These are phyloP conservation scores for Penicillium sp. DNA, from an alignment of 2,329 filamentous ascomycete species.

Conservation along the genomic window DNA sequence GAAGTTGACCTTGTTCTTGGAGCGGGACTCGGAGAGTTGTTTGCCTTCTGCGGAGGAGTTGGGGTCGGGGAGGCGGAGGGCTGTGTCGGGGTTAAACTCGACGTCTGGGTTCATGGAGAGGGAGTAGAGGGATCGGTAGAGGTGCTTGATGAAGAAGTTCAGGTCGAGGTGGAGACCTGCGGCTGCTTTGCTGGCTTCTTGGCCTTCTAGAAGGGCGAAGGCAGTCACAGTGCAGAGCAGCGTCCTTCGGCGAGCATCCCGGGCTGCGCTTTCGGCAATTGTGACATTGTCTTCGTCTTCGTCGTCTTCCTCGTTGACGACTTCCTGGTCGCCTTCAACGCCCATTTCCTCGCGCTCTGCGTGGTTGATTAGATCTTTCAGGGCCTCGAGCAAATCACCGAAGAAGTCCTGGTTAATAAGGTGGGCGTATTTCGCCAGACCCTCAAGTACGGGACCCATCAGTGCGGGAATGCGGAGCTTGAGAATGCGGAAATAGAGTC, in stretches of 20 bases:
- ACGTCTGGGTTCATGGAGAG: conserved; percentile 81
- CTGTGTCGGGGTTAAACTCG: conserved; percentile 72
- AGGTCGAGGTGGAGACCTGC: conserved; percentile 83
- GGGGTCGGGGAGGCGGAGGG: conserved; percentile 69
- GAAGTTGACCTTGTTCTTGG: conserved; percentile 78
- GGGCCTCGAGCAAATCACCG: conserved; percentile 87
- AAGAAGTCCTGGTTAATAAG: conserved; percentile 99
- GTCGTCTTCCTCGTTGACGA: conserved; percentile 23
- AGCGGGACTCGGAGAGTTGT: conserved; percentile 39
- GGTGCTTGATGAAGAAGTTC: conserved; percentile 90
- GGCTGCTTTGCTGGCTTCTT: conserved; percentile 84
- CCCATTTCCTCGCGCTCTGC: conserved; percentile 54
- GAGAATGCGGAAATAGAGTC: conserved; percentile 89
- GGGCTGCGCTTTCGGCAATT: conserved; percentile 54
- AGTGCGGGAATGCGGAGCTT: conserved; percentile 78
- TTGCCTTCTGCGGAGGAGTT: conserved; percentile 46
- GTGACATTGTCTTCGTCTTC: conserved; percentile 46
- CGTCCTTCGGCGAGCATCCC: conserved; percentile 80
- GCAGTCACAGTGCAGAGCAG: conserved; percentile 95
- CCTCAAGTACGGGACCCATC: conserved; percentile 96
- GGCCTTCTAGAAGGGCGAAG: conserved; percentile 91
- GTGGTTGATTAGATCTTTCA: conserved; percentile 86
- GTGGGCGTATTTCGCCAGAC: conserved; percentile 88
- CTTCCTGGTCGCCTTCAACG: conserved; percentile 50
- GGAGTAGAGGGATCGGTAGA: conserved; percentile 80